These are phyloP conservation scores for Lactifluus volemus DNA, from an alignment of 768 basidiomycete genomes.

Conservation along the genomic window DNA sequence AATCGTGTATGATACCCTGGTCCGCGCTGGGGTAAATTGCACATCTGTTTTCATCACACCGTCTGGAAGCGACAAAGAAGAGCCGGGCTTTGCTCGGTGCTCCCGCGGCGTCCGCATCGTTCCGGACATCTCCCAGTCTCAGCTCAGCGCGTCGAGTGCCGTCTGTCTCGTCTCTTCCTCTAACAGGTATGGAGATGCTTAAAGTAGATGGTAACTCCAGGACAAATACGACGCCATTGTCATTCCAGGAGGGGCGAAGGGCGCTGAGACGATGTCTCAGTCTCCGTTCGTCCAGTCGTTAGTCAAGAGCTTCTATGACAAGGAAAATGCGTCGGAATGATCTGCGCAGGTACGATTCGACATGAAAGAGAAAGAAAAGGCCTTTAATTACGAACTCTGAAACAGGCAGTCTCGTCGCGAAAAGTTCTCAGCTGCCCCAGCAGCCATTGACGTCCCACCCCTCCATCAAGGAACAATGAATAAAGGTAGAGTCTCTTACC, in stretches of 20 bases:
- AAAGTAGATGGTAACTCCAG: slow-evolving; percentile 28
- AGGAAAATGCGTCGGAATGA: slow-evolving; percentile 67
- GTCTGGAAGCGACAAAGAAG: neutral
- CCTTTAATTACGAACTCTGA: neutral
- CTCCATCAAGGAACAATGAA: slow-evolving; percentile 53
- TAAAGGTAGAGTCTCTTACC: slow-evolving; percentile 31
- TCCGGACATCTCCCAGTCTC: slow-evolving; percentile 6
- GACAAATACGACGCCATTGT: slow-evolving; percentile 60
- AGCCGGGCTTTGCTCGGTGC: neutral
- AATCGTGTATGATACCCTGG: slow-evolving; percentile 74
- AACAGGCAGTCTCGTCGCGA: slow-evolving; percentile 38
- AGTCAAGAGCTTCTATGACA: slow-evolving; percentile 45
- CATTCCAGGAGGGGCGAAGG: slow-evolving; percentile 72
- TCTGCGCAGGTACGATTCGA: slow-evolving; percentile 58
- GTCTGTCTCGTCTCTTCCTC: neutral
- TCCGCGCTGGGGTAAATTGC: slow-evolving; percentile 60
- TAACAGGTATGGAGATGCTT: neutral
- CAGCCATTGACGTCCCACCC: slow-evolving; percentile 77
- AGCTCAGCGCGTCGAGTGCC: neutral
- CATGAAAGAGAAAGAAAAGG: neutral
- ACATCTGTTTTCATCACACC: slow-evolving; percentile 53
- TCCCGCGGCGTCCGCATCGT: slow-evolving; percentile 17
- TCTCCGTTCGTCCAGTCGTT: slow-evolving; percentile 52
- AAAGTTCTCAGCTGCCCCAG: slow-evolving; percentile 47
- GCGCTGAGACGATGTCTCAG: slow-evolving; percentile 63